These are phyloP conservation scores for Thuja plicata DNA, from an alignment of 83 land plant genomes.

Conservation along the genomic window DNA sequence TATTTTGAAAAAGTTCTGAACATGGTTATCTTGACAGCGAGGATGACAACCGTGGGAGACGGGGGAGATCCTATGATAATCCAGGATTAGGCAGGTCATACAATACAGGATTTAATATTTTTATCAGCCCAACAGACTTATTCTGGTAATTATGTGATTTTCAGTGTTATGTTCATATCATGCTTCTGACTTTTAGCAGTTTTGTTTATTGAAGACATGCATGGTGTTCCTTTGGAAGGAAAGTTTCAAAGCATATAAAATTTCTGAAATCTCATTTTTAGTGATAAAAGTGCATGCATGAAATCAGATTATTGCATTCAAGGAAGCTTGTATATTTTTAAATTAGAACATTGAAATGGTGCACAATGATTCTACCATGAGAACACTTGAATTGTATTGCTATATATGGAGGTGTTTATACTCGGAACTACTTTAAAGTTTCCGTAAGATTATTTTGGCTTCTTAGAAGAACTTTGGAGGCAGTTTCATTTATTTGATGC, in stretches of 20 bases:
- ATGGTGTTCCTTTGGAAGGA: not conserved
- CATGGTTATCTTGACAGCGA: slow-evolving; percentile 46
- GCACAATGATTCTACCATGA: not conserved
- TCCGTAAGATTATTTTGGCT: not conserved
- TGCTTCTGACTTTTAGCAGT: not conserved
- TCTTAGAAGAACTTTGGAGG: not conserved
- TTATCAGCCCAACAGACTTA: slow-evolving; percentile 75
- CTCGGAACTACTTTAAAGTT: not conserved
- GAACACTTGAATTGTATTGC: not conserved
- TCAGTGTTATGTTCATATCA: not conserved
- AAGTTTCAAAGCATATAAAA: not conserved
- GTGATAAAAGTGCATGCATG: not conserved
- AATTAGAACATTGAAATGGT: not conserved
- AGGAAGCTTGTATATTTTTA: not conserved
- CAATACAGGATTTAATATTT: slow-evolving; percentile 61
- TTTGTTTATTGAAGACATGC: not conserved
- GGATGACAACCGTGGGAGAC: slow-evolving; percentile 89
- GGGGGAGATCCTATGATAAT: slow-evolving; percentile 65
- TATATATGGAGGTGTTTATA: not conserved
- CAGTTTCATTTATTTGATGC: not conserved
- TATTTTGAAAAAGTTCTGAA: slow-evolving; percentile 9
- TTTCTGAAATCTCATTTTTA: not conserved
- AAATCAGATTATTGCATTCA: not conserved
- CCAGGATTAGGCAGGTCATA: slow-evolving; percentile 75
- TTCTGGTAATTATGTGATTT: slow-evolving; percentile 64